phyloP scores from a whole-genome alignment of 495 filamentous ascomycete species.

The Aspergillus saccharolyticus region DNA sequence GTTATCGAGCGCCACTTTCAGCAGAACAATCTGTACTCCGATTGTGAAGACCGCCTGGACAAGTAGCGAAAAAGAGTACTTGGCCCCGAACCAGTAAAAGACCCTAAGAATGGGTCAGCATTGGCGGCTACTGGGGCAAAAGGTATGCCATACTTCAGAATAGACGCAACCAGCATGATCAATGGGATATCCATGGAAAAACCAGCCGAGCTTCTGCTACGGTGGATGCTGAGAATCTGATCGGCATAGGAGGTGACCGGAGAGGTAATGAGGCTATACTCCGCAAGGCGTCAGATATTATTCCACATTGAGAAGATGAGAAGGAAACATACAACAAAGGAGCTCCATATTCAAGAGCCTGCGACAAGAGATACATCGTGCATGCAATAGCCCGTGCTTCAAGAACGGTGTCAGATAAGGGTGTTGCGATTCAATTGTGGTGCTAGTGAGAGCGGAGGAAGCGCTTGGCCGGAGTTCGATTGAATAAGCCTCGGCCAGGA shows the following conservation, averaged over 20 bases:
- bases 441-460: background rate
- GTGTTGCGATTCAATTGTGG: too few relatives aligned
- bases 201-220: slow-evolving; percentile 72
- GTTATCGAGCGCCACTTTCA: slow-evolving; percentile 87
- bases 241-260: slow-evolving; percentile 85
- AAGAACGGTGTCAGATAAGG: background rate
- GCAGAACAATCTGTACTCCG: slow-evolving; percentile 68
- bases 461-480: background rate
- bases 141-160: slow-evolving; percentile 63
- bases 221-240: slow-evolving; percentile 87
- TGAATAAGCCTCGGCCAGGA: background rate
- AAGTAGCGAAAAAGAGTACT: slow-evolving; percentile 73
- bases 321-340: slow-evolving; percentile 37
- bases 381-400: slow-evolving; percentile 5
- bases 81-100: slow-evolving; percentile 91
- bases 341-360: slow-evolving; percentile 43
- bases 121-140: background rate
- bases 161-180: slow-evolving; percentile 94
- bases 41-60: slow-evolving; percentile 87
- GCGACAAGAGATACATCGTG: slow-evolving; percentile 38
- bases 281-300: slow-evolving; percentile 14
- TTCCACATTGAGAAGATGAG: background rate
- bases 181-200: slow-evolving; percentile 90
- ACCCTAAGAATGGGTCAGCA: slow-evolving; percentile 46
- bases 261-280: slow-evolving; percentile 71